A percentile compares a stretch with the other conserved stretches of the same genome.
Evolutionary conservation across 1,284 basidiomycete genomes (phyloP).

Genomic region (Rhodotorula sp.): DNA sequence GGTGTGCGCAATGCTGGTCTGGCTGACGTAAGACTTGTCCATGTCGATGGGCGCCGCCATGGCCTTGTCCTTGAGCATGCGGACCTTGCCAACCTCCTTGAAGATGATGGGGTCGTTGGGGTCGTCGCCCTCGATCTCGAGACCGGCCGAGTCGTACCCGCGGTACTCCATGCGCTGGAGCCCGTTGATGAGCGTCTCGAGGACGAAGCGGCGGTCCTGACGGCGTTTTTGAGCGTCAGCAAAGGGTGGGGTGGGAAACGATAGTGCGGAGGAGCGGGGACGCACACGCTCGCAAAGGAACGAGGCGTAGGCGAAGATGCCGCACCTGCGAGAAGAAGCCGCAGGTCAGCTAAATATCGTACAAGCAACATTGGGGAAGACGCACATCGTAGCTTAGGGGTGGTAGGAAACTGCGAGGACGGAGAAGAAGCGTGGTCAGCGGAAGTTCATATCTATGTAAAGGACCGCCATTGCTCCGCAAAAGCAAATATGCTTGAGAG

Average conservation of each 20-base stretch:
- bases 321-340: conserved; percentile 64
- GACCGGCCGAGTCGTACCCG: conserved; percentile 92
- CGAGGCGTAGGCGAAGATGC: conserved; percentile 94
- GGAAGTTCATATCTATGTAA: not conserved
- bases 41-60: conserved; percentile 75
- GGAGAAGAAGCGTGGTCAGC: conserved; percentile 12
- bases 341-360: not conserved
- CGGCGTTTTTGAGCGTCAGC: not conserved
- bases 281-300: conserved; percentile 58
- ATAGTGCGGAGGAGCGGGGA: conserved; percentile 34
- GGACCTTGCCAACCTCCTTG: conserved; percentile 99
- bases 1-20: conserved; percentile 98
- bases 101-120: conserved; percentile 74
- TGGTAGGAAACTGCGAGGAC: not conserved
- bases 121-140: conserved; percentile 92
- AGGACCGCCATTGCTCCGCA: no score
- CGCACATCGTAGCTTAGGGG: conserved; percentile 13
- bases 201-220: conserved; percentile 88
- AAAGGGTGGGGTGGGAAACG: not conserved
- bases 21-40: conserved; percentile 76
- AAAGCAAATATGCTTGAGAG: no score
- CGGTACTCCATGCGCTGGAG: conserved; percentile 96
- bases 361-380: not conserved
- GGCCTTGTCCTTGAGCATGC: conserved; percentile 89
- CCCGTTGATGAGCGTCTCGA: conserved; percentile 89